Base-by-base conservation (phyloP, 768 basidiomycete genomes). In the Filobasidium floriforme region DNA sequence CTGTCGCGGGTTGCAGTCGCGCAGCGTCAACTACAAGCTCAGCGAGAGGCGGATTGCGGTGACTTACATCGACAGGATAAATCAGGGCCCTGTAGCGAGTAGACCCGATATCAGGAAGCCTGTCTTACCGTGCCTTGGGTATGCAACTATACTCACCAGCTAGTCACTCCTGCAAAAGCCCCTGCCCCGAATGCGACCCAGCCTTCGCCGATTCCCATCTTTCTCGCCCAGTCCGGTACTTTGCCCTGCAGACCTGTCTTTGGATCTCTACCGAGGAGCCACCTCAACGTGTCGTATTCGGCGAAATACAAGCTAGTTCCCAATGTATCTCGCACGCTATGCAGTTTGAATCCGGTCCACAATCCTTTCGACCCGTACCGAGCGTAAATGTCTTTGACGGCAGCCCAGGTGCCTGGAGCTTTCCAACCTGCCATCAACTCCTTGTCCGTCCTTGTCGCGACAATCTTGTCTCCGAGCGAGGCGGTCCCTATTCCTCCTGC, bases 301-400 rank as follows among this genome's bases (percentile, higher is more conserved):
- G 90, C 83, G 77, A 97, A 97, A 77, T 97, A 97, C 22, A 96
- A 81, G 5, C 88, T 88, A 14, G 93, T 94, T 59, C 92, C 92
- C 55, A 84, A 78, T 29, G 90, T 93, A 77, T 97, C 92, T 65
- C 92, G 87, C 61, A 91, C 89, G 91, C 72, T 89, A 65, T 68
- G 67, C n/a, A 68, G 46, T 29, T 46, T 61, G 55, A 68, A 65
- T 1, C 67, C 67, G 12, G 67, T 60, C 67, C 67, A 68, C 7
- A 68, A 40, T 24, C 67, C 67, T 40, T 54, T 61, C 4, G 49
- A 12, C 14, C 67, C 67, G 44, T 61, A 60, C 18, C 67, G 61
- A 72, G 81, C 81, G 75, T 88, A 84, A 60, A 92, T 94, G 51
- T 92, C 88, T 61, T 82, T 84, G 37, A 94, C 88, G 5, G 90